Conservation (phyloP, 768 basidiomycete species). For the Lactifluus hygrophoroides region DNA sequence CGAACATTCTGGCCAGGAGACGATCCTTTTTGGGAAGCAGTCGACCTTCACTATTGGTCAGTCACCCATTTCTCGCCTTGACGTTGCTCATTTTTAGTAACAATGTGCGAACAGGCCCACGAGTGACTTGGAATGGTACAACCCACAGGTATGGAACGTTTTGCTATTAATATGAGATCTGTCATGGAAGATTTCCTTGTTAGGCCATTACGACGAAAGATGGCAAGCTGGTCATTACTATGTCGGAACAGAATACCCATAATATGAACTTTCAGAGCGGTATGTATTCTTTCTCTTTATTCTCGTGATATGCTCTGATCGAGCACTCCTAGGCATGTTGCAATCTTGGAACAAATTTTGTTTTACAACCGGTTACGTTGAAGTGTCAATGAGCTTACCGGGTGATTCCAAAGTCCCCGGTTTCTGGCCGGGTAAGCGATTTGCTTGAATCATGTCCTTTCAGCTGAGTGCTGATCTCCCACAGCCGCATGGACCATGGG, state of each 20-base stretch:
- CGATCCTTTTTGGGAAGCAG: constrained; percentile 82
- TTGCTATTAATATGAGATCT: background rate
- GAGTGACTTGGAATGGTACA: constrained; percentile 80
- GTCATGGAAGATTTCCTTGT: constrained; percentile 5
- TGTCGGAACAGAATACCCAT: constrained; percentile 60
- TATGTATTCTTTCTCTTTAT: constrained; percentile 28
- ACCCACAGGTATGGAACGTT: constrained; percentile 44
- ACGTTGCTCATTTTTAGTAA: background rate
- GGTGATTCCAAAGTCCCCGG: constrained; percentile 54
- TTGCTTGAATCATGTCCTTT: constrained; percentile 3
- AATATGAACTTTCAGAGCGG: constrained; percentile 81
- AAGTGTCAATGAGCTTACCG: constrained; percentile 70
- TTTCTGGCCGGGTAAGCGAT: constrained; percentile 71
- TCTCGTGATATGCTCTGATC: background rate
- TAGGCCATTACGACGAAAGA: constrained; percentile 63
- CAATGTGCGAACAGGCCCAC: constrained; percentile 38
- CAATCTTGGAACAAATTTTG: constrained; percentile 93
- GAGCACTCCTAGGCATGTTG: constrained; percentile 36
- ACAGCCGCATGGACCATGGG: constrained; percentile 70
- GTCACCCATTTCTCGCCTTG: constrained; percentile 7
- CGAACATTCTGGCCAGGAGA: constrained; percentile 73
- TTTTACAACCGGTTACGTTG: constrained; percentile 88
- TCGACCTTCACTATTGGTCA: constrained; percentile 76
- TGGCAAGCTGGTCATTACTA: constrained; percentile 76
- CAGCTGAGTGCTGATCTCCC: background rate